Conservation (phyloP, 192 early-diverging fungal species). For the Chytriomyces sp. region DNA sequence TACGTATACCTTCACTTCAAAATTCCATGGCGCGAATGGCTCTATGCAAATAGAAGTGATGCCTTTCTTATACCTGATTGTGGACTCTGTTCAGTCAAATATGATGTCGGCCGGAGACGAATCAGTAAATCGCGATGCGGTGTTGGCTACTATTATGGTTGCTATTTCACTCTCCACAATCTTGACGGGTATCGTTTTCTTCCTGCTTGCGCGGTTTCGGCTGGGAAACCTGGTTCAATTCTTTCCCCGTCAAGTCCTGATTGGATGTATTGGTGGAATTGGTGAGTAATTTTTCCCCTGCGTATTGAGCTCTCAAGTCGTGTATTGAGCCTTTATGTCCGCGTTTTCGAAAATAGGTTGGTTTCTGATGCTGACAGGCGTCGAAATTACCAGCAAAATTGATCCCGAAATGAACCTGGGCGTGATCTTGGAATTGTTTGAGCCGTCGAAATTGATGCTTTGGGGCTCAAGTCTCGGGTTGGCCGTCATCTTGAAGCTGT, state of each 20-base stretch:
- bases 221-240: conserved; percentile 65
- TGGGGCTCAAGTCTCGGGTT: conserved; percentile 77
- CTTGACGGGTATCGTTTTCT: conserved; percentile 87
- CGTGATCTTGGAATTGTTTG: conserved; percentile 71
- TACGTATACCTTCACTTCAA: conserved; percentile 58
- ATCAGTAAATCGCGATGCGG: conserved; percentile 47
- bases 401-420: conserved; percentile 63
- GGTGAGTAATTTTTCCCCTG: conserved; percentile 30
- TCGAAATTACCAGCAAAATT: conserved; percentile 83
- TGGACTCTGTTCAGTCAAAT: conserved; percentile 59
- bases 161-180: conserved; percentile 87
- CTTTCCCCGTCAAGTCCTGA: conserved; percentile 83
- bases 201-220: conserved; percentile 81
- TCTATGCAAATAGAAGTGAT: conserved; percentile 92
- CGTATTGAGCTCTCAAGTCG: conserved; percentile 76
- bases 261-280: conserved; percentile 95
- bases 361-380: conserved; percentile 89
- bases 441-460: conserved; percentile 68
- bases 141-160: conserved; percentile 88
- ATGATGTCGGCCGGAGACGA: conserved; percentile 61
- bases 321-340: conserved; percentile 88
- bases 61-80: conserved; percentile 87
- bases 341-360: conserved; percentile 52
- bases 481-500: conserved; percentile 62
- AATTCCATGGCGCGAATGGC: conserved; percentile 90